Conservation (phyloP, 257 asterid genomes). For the Schizonepeta tenuifolia region DNA sequence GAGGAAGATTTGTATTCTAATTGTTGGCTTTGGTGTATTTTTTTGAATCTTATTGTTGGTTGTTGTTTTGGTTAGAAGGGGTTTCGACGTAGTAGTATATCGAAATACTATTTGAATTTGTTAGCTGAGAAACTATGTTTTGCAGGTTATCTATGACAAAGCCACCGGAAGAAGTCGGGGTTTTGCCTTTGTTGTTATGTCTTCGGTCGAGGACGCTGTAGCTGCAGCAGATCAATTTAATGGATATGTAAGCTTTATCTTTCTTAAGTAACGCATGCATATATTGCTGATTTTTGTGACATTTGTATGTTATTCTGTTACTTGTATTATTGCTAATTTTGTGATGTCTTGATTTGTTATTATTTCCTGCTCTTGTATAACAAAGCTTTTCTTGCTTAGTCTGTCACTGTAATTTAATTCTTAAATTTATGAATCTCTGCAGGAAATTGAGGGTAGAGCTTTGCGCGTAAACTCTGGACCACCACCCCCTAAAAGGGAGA, state of each 20-base stretch:
- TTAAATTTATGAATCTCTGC: constrained; percentile 21
- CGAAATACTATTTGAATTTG: background rate
- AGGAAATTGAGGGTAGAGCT: constrained; percentile 84
- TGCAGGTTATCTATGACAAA: constrained; percentile 94
- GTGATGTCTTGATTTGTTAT: background rate
- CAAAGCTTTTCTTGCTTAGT: background rate
- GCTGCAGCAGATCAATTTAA: constrained; percentile 79
- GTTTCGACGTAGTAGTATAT: no score
- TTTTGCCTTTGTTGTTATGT: constrained; percentile 89
- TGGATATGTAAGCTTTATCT: constrained; percentile 71
- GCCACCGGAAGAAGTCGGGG: constrained; percentile 90
- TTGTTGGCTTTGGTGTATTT: background rate
- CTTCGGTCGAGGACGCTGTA: constrained; percentile 64
- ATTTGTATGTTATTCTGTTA: background rate
- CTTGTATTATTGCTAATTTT: constrained; percentile 3
- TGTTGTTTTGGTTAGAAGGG: no score
- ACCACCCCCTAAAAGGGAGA: constrained; percentile 78
- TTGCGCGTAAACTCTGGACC: constrained; percentile 89
- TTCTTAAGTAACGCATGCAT: background rate
- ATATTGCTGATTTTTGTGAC: no score
- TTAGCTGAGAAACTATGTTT: constrained; percentile 5
- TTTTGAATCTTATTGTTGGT: no score
- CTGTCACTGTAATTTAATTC: constrained; percentile 12
- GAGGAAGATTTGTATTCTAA: background rate
- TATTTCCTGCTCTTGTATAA: background rate